A percentile compares a stretch with the other conserved stretches of the same genome.
Evolutionary conservation across 208 protist genomes (phyloP).

Genomic region (Phytomonas francai): DNA sequence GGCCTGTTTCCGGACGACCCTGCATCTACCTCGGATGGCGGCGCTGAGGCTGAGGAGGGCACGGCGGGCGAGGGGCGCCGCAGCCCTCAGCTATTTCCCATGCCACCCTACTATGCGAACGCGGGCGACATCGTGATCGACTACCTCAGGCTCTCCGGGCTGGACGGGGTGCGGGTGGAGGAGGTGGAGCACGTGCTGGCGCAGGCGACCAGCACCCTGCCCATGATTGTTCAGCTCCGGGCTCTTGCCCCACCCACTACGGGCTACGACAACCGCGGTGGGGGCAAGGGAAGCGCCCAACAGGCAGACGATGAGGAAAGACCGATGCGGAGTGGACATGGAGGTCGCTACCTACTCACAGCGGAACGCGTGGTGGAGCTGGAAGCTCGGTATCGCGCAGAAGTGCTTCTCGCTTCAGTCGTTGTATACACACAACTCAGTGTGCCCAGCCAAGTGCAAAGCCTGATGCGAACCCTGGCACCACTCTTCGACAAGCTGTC

Average conservation of each 20-base stretch:
- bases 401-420: slow-evolving; percentile 65
- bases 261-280: background rate
- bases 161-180: slow-evolving; percentile 19
- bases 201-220: slow-evolving; percentile 31
- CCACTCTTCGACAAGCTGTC: slow-evolving; percentile 38
- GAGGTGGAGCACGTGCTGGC: slow-evolving; percentile 44
- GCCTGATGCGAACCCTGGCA: slow-evolving; percentile 49
- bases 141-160: slow-evolving; percentile 32
- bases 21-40: slow-evolving; percentile 1
- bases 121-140: slow-evolving; percentile 32
- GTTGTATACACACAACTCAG: slow-evolving; percentile 70
- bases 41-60: slow-evolving; percentile 10
- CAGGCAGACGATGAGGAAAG: slow-evolving; percentile 10
- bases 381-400: slow-evolving; percentile 44
- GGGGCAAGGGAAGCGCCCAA: background rate
- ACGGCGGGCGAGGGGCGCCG: slow-evolving; percentile 1
- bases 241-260: slow-evolving; percentile 26
- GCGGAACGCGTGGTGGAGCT: slow-evolving; percentile 26
- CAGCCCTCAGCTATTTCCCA: slow-evolving; percentile 23
- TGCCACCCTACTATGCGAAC: slow-evolving; percentile 65
- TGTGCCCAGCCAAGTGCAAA: slow-evolving; percentile 52
- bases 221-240: slow-evolving; percentile 66
- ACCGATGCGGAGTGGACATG: background rate
- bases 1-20: slow-evolving; percentile 13
- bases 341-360: background rate